Percentiles rank a stretch among this genome's conserved stretches.
Evolutionary conservation across 306 rosid genomes (phyloP).

Genomic region (Gynostemma pentaphyllum): DNA sequence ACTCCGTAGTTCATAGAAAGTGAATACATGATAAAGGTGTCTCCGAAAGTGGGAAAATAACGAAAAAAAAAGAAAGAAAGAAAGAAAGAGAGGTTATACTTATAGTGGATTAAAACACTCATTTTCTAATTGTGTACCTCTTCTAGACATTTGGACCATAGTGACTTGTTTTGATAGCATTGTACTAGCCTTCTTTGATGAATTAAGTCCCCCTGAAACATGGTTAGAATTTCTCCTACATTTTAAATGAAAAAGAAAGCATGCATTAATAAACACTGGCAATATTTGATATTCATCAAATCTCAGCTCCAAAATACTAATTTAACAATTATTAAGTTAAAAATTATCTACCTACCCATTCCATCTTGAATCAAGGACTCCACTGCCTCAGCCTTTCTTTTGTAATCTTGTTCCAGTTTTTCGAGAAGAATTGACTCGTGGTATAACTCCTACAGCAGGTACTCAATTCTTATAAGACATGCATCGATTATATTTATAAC

Average conservation of each 20-base stretch:
- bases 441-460: slow-evolving; percentile 55
- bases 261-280: no score
- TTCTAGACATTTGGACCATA: slow-evolving; percentile 72
- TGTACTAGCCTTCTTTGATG: slow-evolving; percentile 73
- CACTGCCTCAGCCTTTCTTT: slow-evolving; percentile 55
- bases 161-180: slow-evolving; percentile 80
- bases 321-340: neutral
- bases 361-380: slow-evolving; percentile 58
- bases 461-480: neutral
- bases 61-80: no score
- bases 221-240: slow-evolving; percentile 69
- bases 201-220: slow-evolving; percentile 66
- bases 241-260: slow-evolving; percentile 14
- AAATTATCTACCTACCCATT: slow-evolving; percentile 39
- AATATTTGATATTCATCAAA: no score
- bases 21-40: neutral
- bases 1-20: no score
- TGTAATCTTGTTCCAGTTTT: slow-evolving; percentile 80
- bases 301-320: neutral
- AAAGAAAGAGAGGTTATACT: no score
- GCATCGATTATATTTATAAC: no score
- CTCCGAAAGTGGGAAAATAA: no score
- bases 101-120: neutral
- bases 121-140: slow-evolving; percentile 63
- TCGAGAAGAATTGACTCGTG: slow-evolving; percentile 58